A percentile compares a stretch with the other conserved stretches of the same genome.
Conservation (phyloP, 148 eudicot genomes). For the Hydrangea macrophylla region DNA sequence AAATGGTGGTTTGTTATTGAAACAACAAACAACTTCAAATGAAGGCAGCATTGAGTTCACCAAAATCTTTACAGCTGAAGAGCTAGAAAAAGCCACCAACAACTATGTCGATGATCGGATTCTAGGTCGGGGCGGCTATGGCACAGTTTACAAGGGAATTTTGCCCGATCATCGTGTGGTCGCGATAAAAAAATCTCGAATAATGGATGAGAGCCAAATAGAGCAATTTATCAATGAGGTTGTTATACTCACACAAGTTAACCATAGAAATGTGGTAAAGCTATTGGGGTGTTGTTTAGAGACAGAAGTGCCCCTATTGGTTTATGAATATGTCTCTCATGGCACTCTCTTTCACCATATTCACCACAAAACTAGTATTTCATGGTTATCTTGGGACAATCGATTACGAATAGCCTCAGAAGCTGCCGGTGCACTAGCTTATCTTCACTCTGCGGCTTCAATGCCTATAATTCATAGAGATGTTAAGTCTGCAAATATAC, state of each 20-base stretch:
- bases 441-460: constrained; percentile 27
- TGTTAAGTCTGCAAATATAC: constrained; percentile 21
- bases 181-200: constrained; percentile 20
- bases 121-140: constrained; percentile 24
- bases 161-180: constrained; percentile 9
- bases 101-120: constrained; percentile 19
- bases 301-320: constrained; percentile 26
- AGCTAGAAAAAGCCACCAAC: constrained; percentile 25
- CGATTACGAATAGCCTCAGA: constrained; percentile 31
- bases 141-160: constrained; percentile 22
- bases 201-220: constrained; percentile 27
- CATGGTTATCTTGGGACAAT: constrained; percentile 23
- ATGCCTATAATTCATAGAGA: constrained; percentile 24
- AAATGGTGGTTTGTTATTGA: constrained; percentile 25
- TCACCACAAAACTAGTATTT: neutral
- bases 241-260: constrained; percentile 22
- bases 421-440: constrained; percentile 29
- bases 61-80: constrained; percentile 18
- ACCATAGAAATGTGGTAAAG: constrained; percentile 34
- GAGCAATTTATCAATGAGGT: constrained; percentile 36
- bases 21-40: constrained; percentile 20
- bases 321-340: constrained; percentile 28
- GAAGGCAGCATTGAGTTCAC: constrained; percentile 7
- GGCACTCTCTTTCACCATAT: constrained; percentile 25
- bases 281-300: constrained; percentile 33